Evolutionary conservation across 257 asterid species (phyloP).

Genomic region (Rehmannia glutinosa): DNA sequence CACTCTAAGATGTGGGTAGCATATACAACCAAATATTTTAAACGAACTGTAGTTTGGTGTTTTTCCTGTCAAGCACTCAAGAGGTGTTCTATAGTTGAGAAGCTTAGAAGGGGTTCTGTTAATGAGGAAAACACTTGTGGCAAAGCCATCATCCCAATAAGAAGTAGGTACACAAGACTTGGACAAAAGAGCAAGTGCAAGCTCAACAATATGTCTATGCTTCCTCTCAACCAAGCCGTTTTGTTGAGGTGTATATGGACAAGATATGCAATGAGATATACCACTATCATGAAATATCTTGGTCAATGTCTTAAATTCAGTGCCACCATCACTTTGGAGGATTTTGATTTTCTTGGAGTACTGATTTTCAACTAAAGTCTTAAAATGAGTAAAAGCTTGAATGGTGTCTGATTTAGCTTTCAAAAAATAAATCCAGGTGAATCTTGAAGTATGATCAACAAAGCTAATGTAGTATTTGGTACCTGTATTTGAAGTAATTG

Average conservation of each 20-base stretch:
- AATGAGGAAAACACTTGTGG: neutral
- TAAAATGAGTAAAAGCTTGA: neutral
- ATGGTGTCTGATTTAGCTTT: neutral
- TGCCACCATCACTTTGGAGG: neutral
- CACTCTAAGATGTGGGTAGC: no score
- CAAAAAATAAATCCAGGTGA: neutral
- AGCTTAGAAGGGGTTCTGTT: neutral
- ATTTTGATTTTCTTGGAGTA: neutral
- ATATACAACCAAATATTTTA: no score
- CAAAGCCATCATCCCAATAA: neutral
- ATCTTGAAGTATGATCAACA: neutral
- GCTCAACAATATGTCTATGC: neutral
- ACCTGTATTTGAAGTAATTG: neutral
- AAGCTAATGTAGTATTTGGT: neutral
- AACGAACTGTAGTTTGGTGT: no score
- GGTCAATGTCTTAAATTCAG: no score
- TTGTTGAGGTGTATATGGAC: neutral
- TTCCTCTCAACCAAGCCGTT: neutral
- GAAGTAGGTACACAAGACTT: neutral
- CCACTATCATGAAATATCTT: neutral
- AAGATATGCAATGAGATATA: neutral
- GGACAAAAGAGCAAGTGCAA: neutral
- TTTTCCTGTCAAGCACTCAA: neutral
- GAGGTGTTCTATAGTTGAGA: neutral
- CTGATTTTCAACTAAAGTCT: neutral